Evolutionary conservation across 2,329 filamentous ascomycete species (phyloP), one percentile per base, ranked within the genome.

Genomic region (Alternaria ventricosa): DNA sequence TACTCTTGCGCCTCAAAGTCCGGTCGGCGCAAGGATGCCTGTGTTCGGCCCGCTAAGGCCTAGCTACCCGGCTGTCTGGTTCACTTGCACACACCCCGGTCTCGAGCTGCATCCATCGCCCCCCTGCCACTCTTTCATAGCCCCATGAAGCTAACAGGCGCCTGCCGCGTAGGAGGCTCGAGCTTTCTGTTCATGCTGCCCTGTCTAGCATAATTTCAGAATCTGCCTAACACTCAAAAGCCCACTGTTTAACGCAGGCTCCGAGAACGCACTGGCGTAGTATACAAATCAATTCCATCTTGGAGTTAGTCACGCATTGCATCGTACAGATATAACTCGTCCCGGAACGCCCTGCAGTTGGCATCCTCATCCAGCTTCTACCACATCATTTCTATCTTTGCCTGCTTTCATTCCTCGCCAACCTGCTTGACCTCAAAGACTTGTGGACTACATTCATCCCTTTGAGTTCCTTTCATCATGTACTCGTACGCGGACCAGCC

Each of bases 201-300:
- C 59, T 72, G 70, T 67, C 65, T 73, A 68, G 69, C 65, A 73
- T 74, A 72, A 73, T 78, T 66, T 75, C 72, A 71, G 71, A 76
- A 70, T 80, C 78, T 79, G 78, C 78, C 78, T 80, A 69, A 75
- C 72, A 67, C 64, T 70, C 66, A 74, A 73, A 71, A 75, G 69
- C 74, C 72, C 70, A 75, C 66, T 66, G 49, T 71, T 65, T 65
- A 73, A 74, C 65, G 60, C 64, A 64, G 65, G 57, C 55, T 71
- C 69, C 58, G 62, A 73, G 68, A 71, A 65, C 68, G 73, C 76
- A 77, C 78, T 74, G 77, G 76, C 74, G 72, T 76, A 75, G 70
- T 71, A 69, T 71, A 69, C 64, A 72, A 69, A 72, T 65, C 63
- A 57, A 57, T 71, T 65, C 69, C 60, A 66, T 63, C 65, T 66